Conservation (phyloP, 495 filamentous ascomycete species). For the Hypoxylon fragiforme region DNA sequence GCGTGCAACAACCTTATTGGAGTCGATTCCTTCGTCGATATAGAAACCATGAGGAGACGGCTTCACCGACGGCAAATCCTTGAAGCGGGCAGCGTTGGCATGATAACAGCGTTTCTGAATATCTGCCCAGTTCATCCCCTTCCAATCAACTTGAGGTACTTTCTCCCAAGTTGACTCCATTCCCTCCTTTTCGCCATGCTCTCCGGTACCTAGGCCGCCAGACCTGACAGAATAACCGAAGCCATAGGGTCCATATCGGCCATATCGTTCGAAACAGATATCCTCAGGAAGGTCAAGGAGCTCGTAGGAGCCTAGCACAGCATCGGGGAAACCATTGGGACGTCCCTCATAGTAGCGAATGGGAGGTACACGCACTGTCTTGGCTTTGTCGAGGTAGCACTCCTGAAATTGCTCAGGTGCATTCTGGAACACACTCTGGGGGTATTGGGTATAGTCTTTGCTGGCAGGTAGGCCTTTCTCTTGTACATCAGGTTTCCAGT, state of each 20-base stretch:
- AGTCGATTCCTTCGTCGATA: constrained; percentile 33
- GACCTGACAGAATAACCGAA: constrained; percentile 75
- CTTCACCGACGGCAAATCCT: constrained; percentile 40
- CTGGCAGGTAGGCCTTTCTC: constrained; percentile 47
- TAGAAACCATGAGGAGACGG: constrained; percentile 50
- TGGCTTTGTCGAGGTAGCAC: constrained; percentile 73
- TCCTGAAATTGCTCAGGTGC: constrained; percentile 51
- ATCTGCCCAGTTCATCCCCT: constrained; percentile 71
- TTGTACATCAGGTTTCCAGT: constrained; percentile 27
- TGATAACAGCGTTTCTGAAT: constrained; percentile 70
- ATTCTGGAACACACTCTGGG: constrained; percentile 33
- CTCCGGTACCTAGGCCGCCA: constrained; percentile 78
- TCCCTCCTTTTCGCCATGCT: constrained; percentile 78
- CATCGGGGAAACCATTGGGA: constrained; percentile 77
- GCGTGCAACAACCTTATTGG: constrained; percentile 21
- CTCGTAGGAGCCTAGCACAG: constrained; percentile 79
- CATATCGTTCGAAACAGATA: constrained; percentile 92
- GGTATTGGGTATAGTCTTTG: constrained; percentile 55
- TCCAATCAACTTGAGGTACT: constrained; percentile 69
- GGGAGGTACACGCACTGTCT: constrained; percentile 63
- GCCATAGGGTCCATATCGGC: constrained; percentile 86
- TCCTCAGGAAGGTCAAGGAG: constrained; percentile 80
- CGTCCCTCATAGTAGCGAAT: constrained; percentile 74
- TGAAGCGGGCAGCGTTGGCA: constrained; percentile 73
- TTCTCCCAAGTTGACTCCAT: constrained; percentile 73